Base-by-base conservation (phyloP, 2,329 filamentous ascomycete species). In the Emericellopsis atlantica region DNA sequence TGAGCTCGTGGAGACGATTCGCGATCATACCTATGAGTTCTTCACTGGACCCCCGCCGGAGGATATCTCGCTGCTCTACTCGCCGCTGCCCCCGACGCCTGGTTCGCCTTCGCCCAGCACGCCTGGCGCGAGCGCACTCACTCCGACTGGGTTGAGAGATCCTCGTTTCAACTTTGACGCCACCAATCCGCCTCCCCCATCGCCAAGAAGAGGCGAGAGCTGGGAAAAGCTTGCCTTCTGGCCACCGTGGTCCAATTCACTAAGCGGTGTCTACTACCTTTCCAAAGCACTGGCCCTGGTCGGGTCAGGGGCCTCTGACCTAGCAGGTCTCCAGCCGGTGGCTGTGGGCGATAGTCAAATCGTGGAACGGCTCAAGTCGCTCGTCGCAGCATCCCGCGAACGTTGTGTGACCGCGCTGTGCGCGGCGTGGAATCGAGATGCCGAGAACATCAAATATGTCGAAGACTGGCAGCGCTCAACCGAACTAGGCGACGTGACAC, bases 211-310 rank as follows among this genome's bases (percentile, higher is more conserved):
- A 36, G 90, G 89, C 6, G 87, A 95, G 51, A 66, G 81, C 0
- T 96, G 88, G 87, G 92, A 96, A 54, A 83, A 90, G 63, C 78
- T 92, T 58, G 90, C 89, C 0, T 98, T 96, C 60, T 96, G 90
- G 89, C 89, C 90, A 4, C 92, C 90, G 0, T 82, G 84, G 63
- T 84, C 88, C 2, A 96, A 95, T 54, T 89, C 89, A 0, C 66
- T 96, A 21, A 93, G 88, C 44, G 90, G 85, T n/a, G 85, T 90
- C 2, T 78, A 94, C 57, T 95, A 94, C 54, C 71, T 98, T 5
- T 79, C 84, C 39, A 87, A 84, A 56, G 81, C 92, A 56, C 67
- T 96, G 18, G 70, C 79, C 1, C 67, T 95, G 4, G 77, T 98
- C 4, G 88, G 90, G n/a, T 82, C 82, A 2, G 89, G 84, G 3